Base-by-base conservation (phyloP, 768 basidiomycete species). In the Amanita exitialis region DNA sequence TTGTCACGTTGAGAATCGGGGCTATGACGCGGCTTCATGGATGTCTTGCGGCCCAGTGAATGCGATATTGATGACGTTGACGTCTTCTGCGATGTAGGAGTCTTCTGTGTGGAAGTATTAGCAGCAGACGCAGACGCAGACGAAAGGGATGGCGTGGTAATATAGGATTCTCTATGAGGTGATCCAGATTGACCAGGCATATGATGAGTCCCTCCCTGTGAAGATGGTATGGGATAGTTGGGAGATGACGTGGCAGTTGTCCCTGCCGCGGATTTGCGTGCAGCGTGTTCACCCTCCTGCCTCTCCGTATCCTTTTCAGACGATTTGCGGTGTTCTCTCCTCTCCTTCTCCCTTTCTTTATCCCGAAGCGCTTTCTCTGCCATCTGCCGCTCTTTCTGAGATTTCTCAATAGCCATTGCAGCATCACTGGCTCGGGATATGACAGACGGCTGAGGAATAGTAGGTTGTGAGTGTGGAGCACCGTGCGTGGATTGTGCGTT, bases 371-470 rank as follows among this genome's bases (percentile, higher is more conserved):
- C 68, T 59, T 62, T 70, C 62, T 56, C 66, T 44, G 56, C 58
- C 49, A 55, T 57, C 42, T 53, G 61, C n/a, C 61, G 61, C 49
- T 69, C 67, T 39, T 63, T 59, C 51, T 62, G 64, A 35, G 62
- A 69, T 56, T 56, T 75, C 58, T 79, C 78, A 21, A 78, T 58
- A 13, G 72, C 76, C 66, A 73, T 70, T 4, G 79, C 79, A 44
- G 70, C 76, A 35, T 70, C 70, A 51, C 78, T 80, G 8, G 79
- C 79, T 47, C 71, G 70, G 20, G 76, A 76, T 23, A 74, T 44
- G 34, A 62, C 62, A 20, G 47, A 12, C 30, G 59, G 53, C 39
- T 46, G 52, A 23, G 46, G 54, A 42, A 37, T 45, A 13, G 49
- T 20, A 42, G 36, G 49, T 23, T 53, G 51, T 18, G 42, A 44